These are phyloP conservation scores for Ophiosphaerella korrae DNA, from an alignment of 2,329 filamentous ascomycete species.

Conservation along the genomic window DNA sequence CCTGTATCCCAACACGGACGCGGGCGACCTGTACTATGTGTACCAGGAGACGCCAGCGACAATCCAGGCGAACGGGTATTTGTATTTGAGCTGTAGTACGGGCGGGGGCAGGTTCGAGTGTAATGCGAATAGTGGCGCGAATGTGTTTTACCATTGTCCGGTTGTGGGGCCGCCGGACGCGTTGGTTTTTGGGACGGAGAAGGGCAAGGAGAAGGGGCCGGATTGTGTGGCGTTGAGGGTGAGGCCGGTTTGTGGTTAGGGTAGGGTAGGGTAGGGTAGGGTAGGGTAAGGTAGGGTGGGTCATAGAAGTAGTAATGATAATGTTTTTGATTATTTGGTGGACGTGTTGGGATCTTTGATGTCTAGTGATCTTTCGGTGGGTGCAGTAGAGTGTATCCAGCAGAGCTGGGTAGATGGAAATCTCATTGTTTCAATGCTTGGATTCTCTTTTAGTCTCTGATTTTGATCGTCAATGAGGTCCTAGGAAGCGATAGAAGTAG, in stretches of 20 bases:
- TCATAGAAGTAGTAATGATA: background rate
- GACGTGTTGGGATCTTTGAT: too few species aligned
- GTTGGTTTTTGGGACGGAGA: background rate
- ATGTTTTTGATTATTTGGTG: background rate
- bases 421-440: too few species aligned
- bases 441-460: too few species aligned
- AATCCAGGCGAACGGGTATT: background rate
- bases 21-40: background rate
- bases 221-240: constrained; percentile 3
- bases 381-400: too few species aligned
- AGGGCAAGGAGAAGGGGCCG: background rate
- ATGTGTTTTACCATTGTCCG: background rate
- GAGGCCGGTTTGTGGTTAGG: background rate
- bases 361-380: too few species aligned
- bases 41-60: background rate
- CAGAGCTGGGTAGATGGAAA: too few species aligned
- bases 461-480: too few species aligned
- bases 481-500: too few species aligned
- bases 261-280: background rate
- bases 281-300: background rate
- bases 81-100: background rate
- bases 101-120: background rate
- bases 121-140: background rate
- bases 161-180: background rate
- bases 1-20: background rate